Conservation (phyloP, 2,329 filamentous ascomycete species). For the Capronia coronata region DNA sequence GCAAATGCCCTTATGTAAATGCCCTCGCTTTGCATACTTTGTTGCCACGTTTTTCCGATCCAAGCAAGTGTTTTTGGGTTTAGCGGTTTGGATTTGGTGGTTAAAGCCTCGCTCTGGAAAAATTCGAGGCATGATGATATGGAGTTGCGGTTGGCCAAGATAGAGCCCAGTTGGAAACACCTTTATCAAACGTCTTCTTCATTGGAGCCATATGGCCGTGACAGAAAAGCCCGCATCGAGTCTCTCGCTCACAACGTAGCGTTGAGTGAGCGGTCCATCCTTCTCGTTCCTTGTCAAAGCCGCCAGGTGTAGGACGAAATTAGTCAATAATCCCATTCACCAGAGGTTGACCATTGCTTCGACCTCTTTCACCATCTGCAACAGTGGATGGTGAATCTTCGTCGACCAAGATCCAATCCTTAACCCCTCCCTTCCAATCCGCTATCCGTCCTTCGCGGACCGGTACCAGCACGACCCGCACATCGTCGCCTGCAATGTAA, state of each 20-base stretch:
- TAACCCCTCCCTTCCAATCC: slow-evolving; percentile 90
- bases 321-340: slow-evolving; percentile 24
- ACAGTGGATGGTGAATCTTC: slow-evolving; percentile 27
- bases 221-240: too few species aligned
- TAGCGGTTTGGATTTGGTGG: slow-evolving; percentile 10
- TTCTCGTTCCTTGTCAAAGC: neutral
- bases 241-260: neutral
- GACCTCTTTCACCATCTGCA: slow-evolving; percentile 12
- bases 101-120: slow-evolving; percentile 7
- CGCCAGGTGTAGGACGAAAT: too few species aligned
- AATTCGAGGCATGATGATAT: slow-evolving; percentile 8
- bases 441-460: slow-evolving; percentile 81
- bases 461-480: slow-evolving; percentile 77
- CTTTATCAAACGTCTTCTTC: neutral
- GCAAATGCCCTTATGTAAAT: slow-evolving; percentile 9
- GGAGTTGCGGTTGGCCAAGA: slow-evolving; percentile 13
- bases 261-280: neutral
- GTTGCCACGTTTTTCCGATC: neutral
- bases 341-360: slow-evolving; percentile 16
- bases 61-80: slow-evolving; percentile 1
- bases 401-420: slow-evolving; percentile 59
- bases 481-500: slow-evolving; percentile 74
- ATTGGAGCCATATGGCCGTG: too few species aligned
- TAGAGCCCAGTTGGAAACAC: slow-evolving; percentile 5
- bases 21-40: slow-evolving; percentile 5